Evolutionary conservation across 768 basidiomycete genomes (phyloP), one percentile per base, ranked within the genome.

Genomic region (Suillus placidus): DNA sequence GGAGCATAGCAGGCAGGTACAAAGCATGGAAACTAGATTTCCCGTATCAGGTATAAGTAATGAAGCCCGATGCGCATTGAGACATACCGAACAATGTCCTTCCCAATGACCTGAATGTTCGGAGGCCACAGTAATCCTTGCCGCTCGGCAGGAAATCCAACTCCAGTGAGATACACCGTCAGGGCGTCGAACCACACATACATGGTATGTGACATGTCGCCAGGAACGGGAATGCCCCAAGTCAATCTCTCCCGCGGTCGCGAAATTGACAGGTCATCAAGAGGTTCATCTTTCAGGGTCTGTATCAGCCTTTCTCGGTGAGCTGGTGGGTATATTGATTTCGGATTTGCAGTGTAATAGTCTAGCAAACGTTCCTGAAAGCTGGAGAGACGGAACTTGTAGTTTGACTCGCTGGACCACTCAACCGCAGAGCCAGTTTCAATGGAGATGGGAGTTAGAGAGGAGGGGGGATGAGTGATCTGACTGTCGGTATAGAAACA

Each of bases 181-280:
- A 97, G 79, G 3, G 95, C 95, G 72, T 97, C 95, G 67, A 97
- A 90, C 95, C 94, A 97, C 60, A 97, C 95, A 74, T 97, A 97
- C 47, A 97, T 88, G 0, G 93, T 95, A 68, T 97, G 94, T 3
- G 82, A 81, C 0, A 84, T 78, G 72, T 97, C 94, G 18, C 80
- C 83, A 0, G 95, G 95, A 0, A 97, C 95, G 0, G 86, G 87
- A 0, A 97, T 87, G 0, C 95, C 95, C 95, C 95, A 97, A 3
- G 81, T 76, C 6, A 96, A 81, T 32, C 95, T 82, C 16, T 88
- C 85, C 2, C 84, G 77, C 0, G 93, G 94, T 10, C 94, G 84
- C 0, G 94, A 96, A 61, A 97, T 84, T 16, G 94, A 95, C 34
- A 97, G 79, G 74, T 97, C 95, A 49, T 86, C 84, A 26, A 94